Conservation (phyloP, 2,329 filamentous ascomycete genomes). For the Rhynchosporium graminicola region DNA sequence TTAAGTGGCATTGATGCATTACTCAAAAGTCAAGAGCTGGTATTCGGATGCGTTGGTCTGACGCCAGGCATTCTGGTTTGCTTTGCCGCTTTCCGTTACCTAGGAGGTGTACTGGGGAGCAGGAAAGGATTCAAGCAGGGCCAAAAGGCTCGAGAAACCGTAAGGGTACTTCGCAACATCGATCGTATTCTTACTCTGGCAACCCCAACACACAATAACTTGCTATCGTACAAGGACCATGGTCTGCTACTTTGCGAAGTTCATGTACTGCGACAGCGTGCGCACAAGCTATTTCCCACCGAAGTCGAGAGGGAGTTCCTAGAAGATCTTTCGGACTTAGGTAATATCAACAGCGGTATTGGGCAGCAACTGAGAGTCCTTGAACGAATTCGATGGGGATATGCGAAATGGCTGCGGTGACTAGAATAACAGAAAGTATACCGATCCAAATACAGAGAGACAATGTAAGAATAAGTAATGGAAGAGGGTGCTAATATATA, state of each 20-base stretch:
- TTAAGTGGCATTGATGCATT: constrained; percentile 94
- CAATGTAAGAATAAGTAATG: background rate
- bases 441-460: constrained; percentile 13
- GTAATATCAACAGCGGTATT: constrained; percentile 76
- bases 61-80: constrained; percentile 91
- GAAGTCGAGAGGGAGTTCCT: constrained; percentile 81
- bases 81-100: constrained; percentile 71
- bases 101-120: constrained; percentile 68
- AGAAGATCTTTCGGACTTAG: constrained; percentile 83
- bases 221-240: constrained; percentile 89
- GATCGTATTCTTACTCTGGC: constrained; percentile 76
- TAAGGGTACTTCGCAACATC: constrained; percentile 82
- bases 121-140: constrained; percentile 67
- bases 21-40: constrained; percentile 92
- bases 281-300: constrained; percentile 66
- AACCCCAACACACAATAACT: constrained; percentile 68
- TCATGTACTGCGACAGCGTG: constrained; percentile 74
- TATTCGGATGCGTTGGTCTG: constrained; percentile 95
- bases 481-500: too few species aligned
- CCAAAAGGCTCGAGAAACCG: constrained; percentile 66
- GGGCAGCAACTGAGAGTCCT: constrained; percentile 76
- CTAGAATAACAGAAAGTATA: constrained; percentile 13
- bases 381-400: constrained; percentile 86
- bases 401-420: constrained; percentile 68
- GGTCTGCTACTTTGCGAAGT: constrained; percentile 88